These are phyloP conservation scores for Drosera spatulata DNA, from an alignment of 179 eudicot species.

Conservation along the genomic window DNA sequence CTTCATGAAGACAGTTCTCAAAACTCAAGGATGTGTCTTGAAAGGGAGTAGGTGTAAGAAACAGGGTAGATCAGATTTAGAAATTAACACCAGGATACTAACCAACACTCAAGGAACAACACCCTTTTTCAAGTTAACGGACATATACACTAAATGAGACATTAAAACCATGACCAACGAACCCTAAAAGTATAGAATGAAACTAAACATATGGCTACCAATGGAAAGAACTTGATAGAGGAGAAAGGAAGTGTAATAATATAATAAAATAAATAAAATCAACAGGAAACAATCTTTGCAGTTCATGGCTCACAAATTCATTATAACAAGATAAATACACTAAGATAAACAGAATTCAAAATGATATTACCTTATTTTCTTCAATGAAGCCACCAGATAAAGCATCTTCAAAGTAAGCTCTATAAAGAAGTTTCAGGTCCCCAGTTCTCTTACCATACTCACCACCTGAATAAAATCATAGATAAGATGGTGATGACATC, in stretches of 20 bases:
- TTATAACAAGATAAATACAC: neutral
- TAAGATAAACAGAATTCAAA: neutral
- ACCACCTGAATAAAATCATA: constrained; percentile 42
- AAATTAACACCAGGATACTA: too few species aligned
- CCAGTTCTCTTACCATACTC: constrained; percentile 71
- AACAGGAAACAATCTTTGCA: neutral
- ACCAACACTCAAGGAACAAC: too few species aligned
- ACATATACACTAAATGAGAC: neutral
- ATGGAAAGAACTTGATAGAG: neutral
- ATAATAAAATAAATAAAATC: too few species aligned
- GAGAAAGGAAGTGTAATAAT: too few species aligned
- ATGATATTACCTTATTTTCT: constrained; percentile 52
- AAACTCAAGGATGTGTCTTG: too few species aligned
- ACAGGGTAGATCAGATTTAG: too few species aligned
- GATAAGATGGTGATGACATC: neutral
- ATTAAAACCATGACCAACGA: too few species aligned
- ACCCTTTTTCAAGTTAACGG: constrained; percentile 39
- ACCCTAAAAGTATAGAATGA: too few species aligned
- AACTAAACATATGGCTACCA: too few species aligned
- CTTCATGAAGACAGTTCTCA: too few species aligned
- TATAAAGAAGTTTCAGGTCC: constrained; percentile 83
- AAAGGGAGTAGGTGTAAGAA: too few species aligned
- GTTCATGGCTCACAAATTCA: neutral
- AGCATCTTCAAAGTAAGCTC: constrained; percentile 69
- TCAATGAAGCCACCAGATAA: constrained; percentile 75